phyloP scores from a whole-genome alignment of 257 asterid genomes.

The Solanum tacnaense region DNA sequence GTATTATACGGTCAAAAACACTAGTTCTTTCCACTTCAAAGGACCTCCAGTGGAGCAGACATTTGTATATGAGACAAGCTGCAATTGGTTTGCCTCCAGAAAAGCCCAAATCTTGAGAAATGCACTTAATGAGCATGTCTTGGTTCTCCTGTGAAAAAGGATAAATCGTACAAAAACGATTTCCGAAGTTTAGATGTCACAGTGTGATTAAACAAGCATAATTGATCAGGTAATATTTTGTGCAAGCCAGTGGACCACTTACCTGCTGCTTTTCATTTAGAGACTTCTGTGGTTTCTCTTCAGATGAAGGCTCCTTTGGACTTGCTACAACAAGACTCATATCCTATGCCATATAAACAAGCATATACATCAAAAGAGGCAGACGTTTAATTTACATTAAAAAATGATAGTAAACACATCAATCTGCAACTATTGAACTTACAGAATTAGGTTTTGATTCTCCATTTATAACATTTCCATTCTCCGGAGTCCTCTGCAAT shows the following conservation, averaged over 20 bases:
- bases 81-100: constrained; percentile 91
- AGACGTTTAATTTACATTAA: neutral
- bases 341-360: constrained; percentile 42
- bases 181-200: neutral
- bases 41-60: constrained; percentile 98
- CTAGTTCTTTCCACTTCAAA: constrained; percentile 97
- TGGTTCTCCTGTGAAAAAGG: constrained; percentile 74
- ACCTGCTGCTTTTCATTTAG: constrained; percentile 92
- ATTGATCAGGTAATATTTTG: neutral
- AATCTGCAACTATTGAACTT: constrained; percentile 5
- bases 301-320: constrained; percentile 74
- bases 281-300: constrained; percentile 87
- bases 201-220: neutral
- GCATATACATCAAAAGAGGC: neutral
- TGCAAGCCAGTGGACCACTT: constrained; percentile 15
- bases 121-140: constrained; percentile 82
- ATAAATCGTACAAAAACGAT: neutral
- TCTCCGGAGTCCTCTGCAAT: constrained; percentile 74
- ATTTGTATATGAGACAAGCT: constrained; percentile 88
- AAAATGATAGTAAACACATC: neutral
- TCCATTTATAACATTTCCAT: constrained; percentile 60
- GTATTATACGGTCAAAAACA: constrained; percentile 90
- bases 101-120: constrained; percentile 94
- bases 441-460: constrained; percentile 49
- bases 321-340: constrained; percentile 37